Evolutionary conservation across 495 filamentous ascomycete species (phyloP).

Genomic region (Letharia lupina): DNA sequence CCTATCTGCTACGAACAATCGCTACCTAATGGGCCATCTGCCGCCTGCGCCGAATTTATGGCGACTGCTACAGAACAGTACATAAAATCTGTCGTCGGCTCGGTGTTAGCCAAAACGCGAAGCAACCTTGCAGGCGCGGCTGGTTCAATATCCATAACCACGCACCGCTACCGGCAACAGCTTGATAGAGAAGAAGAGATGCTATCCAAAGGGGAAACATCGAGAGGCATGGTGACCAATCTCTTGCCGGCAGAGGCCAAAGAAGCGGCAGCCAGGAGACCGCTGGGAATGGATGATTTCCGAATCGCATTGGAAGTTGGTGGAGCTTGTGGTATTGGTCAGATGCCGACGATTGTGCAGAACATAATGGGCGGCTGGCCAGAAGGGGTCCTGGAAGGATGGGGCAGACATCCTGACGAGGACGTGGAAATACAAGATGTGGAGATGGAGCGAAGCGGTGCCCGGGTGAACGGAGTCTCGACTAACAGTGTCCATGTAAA

Average conservation of each 20-base stretch:
- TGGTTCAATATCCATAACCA: constrained; percentile 47
- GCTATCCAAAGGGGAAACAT: constrained; percentile 57
- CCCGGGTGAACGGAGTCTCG: constrained; percentile 19
- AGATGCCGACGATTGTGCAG: constrained; percentile 66
- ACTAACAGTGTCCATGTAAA: constrained; percentile 29
- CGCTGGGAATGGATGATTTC: constrained; percentile 71
- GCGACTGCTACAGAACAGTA: constrained; percentile 84
- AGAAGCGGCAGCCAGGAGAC: constrained; percentile 45
- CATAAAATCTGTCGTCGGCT: constrained; percentile 78
- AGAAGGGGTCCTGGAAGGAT: constrained; percentile 65
- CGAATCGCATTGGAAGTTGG: constrained; percentile 62
- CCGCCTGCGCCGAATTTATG: constrained; percentile 76
- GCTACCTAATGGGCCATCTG: constrained; percentile 59
- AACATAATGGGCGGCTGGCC: constrained; percentile 63
- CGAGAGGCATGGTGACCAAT: constrained; percentile 53
- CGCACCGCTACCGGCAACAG: constrained; percentile 63
- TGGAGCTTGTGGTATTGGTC: constrained; percentile 59
- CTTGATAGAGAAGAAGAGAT: constrained; percentile 64
- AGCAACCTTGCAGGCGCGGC: constrained; percentile 69
- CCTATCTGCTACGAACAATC: constrained; percentile 94
- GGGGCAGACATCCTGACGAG: constrained; percentile 23
- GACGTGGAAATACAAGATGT: constrained; percentile 18
- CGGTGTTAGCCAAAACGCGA: constrained; percentile 68
- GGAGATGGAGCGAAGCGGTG: constrained; percentile 27
- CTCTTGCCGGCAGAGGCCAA: constrained; percentile 69